These are phyloP conservation scores for Mortierella sp. DNA, from an alignment of 371 early-diverging fungal species.

Conservation along the genomic window DNA sequence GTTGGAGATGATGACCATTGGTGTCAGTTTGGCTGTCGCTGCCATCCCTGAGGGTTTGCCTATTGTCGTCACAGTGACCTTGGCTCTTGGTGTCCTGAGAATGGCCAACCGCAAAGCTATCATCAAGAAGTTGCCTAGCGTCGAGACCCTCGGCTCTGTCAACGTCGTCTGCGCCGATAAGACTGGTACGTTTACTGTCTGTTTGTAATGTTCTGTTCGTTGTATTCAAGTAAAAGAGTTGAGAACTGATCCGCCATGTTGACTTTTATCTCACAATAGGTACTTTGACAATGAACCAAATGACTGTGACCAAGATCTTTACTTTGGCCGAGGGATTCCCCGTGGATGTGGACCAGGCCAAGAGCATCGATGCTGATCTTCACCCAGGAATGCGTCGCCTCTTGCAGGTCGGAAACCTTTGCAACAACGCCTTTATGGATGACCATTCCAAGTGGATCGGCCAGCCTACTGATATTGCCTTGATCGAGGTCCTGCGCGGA, in stretches of 20 bases:
- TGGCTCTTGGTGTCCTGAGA: constrained; percentile 90
- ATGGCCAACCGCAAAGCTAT: constrained; percentile 92
- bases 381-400: constrained; percentile 65
- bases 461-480: constrained; percentile 90
- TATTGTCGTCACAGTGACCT: constrained; percentile 92
- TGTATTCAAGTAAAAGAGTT: too few relatives aligned
- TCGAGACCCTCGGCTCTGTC: constrained; percentile 94
- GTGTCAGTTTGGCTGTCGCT: constrained; percentile 92
- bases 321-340: constrained; percentile 73
- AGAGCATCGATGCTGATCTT: constrained; percentile 56
- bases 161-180: constrained; percentile 95
- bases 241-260: neutral
- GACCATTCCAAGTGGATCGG: constrained; percentile 79
- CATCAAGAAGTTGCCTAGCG: constrained; percentile 91
- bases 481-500: constrained; percentile 74
- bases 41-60: constrained; percentile 97
- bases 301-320: constrained; percentile 84
- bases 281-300: constrained; percentile 88
- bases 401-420: constrained; percentile 75
- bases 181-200: constrained; percentile 70
- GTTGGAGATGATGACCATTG: constrained; percentile 97
- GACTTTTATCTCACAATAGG: constrained; percentile 54
- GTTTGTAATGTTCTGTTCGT: neutral
- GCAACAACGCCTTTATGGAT: constrained; percentile 84
- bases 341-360: constrained; percentile 72